phyloP scores from a whole-genome alignment of 2,329 filamentous ascomycete genomes.

The Cladobotryum protrusum region DNA sequence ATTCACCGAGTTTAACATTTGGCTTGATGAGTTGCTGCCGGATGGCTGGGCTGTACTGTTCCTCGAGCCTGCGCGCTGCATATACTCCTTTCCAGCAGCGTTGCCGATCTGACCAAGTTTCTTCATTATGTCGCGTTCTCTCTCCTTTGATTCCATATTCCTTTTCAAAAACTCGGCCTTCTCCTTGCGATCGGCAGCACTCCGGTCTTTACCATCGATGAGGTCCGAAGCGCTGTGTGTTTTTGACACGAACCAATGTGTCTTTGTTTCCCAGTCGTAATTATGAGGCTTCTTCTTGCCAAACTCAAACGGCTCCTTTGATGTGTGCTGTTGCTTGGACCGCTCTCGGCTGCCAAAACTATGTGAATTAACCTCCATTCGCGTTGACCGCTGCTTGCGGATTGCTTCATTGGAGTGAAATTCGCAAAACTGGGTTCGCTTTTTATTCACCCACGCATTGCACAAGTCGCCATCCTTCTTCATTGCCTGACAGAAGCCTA shows the following conservation, averaged over 20 bases:
- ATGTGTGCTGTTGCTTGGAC: constrained; percentile 16
- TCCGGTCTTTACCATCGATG: constrained; percentile 58
- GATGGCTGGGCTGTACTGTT: constrained; percentile 4
- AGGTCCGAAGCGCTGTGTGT: constrained; percentile 52
- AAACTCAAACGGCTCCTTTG: constrained; percentile 12
- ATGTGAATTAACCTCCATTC: constrained; percentile 76
- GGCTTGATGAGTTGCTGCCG: constrained; percentile 7
- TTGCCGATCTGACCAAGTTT: constrained; percentile 58
- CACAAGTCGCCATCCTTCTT: constrained; percentile 81
- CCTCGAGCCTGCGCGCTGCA: constrained; percentile 38
- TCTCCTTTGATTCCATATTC: constrained; percentile 60
- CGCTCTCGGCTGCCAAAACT: constrained; percentile 36
- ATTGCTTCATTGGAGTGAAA: constrained; percentile 83
- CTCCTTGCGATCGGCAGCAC: constrained; percentile 52
- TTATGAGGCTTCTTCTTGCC: constrained; percentile 24
- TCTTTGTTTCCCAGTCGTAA: constrained; percentile 55
- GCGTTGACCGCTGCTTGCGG: constrained; percentile 55
- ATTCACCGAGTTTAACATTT: constrained; percentile 9
- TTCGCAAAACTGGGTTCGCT: constrained; percentile 86
- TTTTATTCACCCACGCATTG: constrained; percentile 76
- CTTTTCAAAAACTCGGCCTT: constrained; percentile 61
- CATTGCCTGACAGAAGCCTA: constrained; percentile 80
- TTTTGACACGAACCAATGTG: constrained; percentile 48
- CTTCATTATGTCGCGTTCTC: constrained; percentile 65
- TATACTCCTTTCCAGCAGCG: constrained; percentile 65